These are phyloP conservation scores for Kregervanrija delftensis DNA, from an alignment of 805 yeast species.

Conservation along the genomic window DNA sequence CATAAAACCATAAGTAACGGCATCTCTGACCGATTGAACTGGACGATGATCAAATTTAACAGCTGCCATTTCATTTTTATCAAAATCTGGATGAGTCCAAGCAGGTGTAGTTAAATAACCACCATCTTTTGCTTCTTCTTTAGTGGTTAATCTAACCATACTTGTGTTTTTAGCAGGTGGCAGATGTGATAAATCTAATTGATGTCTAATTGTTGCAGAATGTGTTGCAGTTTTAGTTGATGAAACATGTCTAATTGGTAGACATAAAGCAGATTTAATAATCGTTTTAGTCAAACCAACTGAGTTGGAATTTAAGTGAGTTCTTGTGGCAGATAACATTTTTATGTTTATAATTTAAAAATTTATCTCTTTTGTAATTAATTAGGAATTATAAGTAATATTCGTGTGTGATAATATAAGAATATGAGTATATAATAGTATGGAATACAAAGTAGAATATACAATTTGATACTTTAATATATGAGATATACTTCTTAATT, in stretches of 20 bases:
- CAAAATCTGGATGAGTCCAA: constrained; percentile 39
- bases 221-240: no score
- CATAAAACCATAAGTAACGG: constrained; percentile 43
- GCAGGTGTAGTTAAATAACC: constrained; percentile 24
- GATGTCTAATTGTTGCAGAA: no score
- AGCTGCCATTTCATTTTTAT: constrained; percentile 29
- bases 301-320: neutral
- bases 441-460: no score
- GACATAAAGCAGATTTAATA: no score
- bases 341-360: neutral
- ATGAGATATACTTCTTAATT: no score
- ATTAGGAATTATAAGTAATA: no score
- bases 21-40: constrained; percentile 43
- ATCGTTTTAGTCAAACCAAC: neutral
- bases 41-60: constrained; percentile 46
- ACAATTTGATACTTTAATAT: no score
- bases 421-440: no score
- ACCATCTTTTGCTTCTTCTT: constrained; percentile 10
- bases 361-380: no score
- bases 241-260: no score
- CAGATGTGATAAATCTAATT: neutral
- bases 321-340: neutral
- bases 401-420: no score
- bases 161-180: constrained; percentile 11
- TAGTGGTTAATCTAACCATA: constrained; percentile 9